These are phyloP conservation scores for Alternaria sp. DNA, from an alignment of 2,329 filamentous ascomycete species.

Conservation along the genomic window DNA sequence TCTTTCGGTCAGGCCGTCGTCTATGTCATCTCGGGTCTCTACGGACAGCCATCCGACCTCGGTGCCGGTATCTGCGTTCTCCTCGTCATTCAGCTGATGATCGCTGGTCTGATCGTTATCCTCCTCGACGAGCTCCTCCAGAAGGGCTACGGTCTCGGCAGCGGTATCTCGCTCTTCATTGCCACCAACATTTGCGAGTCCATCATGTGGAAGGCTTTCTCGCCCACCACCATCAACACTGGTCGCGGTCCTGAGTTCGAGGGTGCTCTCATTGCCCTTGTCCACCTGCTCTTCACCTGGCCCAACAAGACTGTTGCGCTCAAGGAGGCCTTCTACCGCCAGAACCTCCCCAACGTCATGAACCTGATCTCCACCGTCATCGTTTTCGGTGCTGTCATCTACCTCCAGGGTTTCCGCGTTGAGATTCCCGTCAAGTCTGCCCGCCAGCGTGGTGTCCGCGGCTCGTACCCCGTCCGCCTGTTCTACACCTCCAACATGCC, in stretches of 20 bases:
- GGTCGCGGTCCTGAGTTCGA: conserved; percentile 99
- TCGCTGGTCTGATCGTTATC: conserved; percentile 98
- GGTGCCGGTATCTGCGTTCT: conserved; percentile 98
- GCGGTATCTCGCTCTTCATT: conserved; percentile 98
- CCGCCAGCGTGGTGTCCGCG: conserved; percentile 97
- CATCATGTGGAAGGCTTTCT: conserved; percentile 99
- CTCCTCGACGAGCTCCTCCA: conserved; percentile 98
- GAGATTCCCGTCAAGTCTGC: conserved; percentile 99
- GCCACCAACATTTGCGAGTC: conserved; percentile 99
- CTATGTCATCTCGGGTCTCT: conserved; percentile 92
- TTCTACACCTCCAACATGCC: conserved; percentile 99
- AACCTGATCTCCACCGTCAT: conserved; percentile 91
- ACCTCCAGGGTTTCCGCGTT: conserved; percentile 98
- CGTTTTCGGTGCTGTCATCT: conserved; percentile 98
- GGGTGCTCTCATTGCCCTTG: conserved; percentile 95
- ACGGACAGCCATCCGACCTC: conserved; percentile 94
- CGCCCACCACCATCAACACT: conserved; percentile 98
- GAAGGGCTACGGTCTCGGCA: conserved; percentile 98
- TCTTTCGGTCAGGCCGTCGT: conserved; percentile 97
- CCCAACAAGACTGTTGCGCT: conserved; percentile 99
- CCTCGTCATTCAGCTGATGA: conserved; percentile 95
- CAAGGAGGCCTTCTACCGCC: conserved; percentile 97
- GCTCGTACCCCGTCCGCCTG: conserved; percentile 96
- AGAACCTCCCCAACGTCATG: conserved; percentile 99
- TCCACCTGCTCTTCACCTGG: conserved; percentile 98